Conservation (phyloP, 208 protist species). For the Leishmania lainsoni region DNA sequence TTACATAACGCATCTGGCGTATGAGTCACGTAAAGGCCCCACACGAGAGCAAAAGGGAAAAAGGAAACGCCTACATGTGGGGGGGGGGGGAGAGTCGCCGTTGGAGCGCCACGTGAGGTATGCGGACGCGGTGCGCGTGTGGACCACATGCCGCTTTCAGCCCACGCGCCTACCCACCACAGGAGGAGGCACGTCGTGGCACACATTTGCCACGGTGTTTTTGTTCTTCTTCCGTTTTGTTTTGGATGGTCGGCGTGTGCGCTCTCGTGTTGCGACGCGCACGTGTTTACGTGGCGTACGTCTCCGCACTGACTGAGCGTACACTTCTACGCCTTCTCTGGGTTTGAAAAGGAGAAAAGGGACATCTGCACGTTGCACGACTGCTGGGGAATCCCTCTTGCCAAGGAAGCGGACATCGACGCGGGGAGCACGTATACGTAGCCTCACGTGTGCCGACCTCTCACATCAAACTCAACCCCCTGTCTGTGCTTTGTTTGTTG, state of each 20-base stretch:
- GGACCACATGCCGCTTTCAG: neutral
- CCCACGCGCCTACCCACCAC: neutral
- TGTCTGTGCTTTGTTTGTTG: neutral
- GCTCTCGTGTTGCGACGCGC: neutral
- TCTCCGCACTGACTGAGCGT: neutral
- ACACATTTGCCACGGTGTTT: too few species aligned
- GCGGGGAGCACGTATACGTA: neutral
- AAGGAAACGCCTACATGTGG: neutral
- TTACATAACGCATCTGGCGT: neutral
- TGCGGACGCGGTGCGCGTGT: neutral
- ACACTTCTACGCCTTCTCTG: neutral
- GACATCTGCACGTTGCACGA: neutral
- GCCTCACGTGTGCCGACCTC: neutral
- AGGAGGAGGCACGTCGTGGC: too few species aligned
- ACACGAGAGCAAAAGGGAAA: neutral
- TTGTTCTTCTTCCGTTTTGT: neutral
- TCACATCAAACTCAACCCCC: neutral
- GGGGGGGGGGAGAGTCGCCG: neutral
- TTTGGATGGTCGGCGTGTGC: neutral
- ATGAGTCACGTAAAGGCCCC: neutral
- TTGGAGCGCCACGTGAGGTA: neutral
- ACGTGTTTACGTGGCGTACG: too few species aligned
- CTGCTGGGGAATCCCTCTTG: neutral
- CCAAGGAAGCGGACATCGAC: neutral
- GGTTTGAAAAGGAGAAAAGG: too few species aligned